phyloP scores from a whole-genome alignment of 2,329 filamentous ascomycete genomes.

The Zopfia rhizophila region DNA sequence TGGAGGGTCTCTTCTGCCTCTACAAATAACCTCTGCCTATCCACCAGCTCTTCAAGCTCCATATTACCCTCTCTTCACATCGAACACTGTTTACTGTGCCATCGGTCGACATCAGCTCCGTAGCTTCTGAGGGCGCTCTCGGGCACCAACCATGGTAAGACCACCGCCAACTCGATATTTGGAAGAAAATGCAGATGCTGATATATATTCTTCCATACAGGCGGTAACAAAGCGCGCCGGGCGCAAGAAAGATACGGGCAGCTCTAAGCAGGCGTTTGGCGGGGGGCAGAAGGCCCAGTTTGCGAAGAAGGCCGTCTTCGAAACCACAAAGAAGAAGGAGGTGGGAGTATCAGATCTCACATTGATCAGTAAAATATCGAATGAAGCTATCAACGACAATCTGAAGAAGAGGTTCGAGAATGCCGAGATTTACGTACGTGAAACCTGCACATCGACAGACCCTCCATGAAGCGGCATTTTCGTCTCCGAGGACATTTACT shows the following conservation, averaged over 20 bases:
- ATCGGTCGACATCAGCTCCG: slow-evolving; percentile 19
- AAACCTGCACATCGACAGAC: slow-evolving; percentile 34
- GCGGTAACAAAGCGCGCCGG: slow-evolving; percentile 68
- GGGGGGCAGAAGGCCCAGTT: slow-evolving; percentile 67
- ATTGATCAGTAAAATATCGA: slow-evolving; percentile 96
- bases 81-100: slow-evolving; percentile 25
- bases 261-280: slow-evolving; percentile 53
- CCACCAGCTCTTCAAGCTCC: not conserved
- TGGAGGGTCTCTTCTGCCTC: not conserved
- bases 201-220: slow-evolving; percentile 46
- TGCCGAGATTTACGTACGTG: slow-evolving; percentile 87
- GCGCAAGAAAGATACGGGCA: slow-evolving; percentile 64
- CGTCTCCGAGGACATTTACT: slow-evolving; percentile 28
- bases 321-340: slow-evolving; percentile 98
- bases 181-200: slow-evolving; percentile 24
- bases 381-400: slow-evolving; percentile 99
- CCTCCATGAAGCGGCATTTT: slow-evolving; percentile 28
- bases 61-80: not conserved
- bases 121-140: slow-evolving; percentile 35
- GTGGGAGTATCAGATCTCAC: slow-evolving; percentile 98
- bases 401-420: slow-evolving; percentile 98
- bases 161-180: slow-evolving; percentile 13
- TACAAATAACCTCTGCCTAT: slow-evolving; percentile 9
- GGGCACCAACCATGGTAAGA: slow-evolving; percentile 51
- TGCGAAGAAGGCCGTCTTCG: slow-evolving; percentile 95